phyloP scores from a whole-genome alignment of 1,139 yeast genomes.

The Trichomonascaceae sp. region DNA sequence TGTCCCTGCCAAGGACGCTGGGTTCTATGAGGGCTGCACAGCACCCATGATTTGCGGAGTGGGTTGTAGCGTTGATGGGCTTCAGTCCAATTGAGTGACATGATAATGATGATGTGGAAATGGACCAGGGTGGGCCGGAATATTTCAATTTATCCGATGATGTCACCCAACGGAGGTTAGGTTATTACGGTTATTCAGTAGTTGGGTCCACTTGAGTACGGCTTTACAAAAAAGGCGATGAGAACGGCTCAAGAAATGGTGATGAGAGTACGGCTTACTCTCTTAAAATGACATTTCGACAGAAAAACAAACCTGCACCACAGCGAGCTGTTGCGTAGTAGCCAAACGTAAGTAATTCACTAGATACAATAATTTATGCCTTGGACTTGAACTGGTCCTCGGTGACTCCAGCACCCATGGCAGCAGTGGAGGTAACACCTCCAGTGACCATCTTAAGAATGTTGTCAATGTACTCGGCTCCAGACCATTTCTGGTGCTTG shows the following conservation, averaged over 20 bases:
- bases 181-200: no score
- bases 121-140: no score
- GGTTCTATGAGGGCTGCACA: slow-evolving; percentile 68
- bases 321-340: neutral
- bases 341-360: neutral
- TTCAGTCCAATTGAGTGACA: slow-evolving; percentile 16
- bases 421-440: slow-evolving; percentile 92
- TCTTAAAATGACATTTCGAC: no score
- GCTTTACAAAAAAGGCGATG: no score
- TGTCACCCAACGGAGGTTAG: no score
- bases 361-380: slow-evolving; percentile 4
- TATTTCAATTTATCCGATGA: no score
- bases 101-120: no score
- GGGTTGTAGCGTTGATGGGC: slow-evolving; percentile 62
- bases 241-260: no score
- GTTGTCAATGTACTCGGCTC: slow-evolving; percentile 93
- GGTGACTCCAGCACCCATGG: slow-evolving; percentile 98
- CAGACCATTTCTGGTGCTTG: slow-evolving; percentile 98
- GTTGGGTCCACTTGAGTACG: no score
- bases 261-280: no score
- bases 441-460: slow-evolving; percentile 85
- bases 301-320: neutral
- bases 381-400: slow-evolving; percentile 76
- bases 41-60: slow-evolving; percentile 46
- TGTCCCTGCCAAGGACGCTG: slow-evolving; percentile 79